Evolutionary conservation across 1,284 basidiomycete species (phyloP).

Genomic region (Fomitiporia mediterranea): DNA sequence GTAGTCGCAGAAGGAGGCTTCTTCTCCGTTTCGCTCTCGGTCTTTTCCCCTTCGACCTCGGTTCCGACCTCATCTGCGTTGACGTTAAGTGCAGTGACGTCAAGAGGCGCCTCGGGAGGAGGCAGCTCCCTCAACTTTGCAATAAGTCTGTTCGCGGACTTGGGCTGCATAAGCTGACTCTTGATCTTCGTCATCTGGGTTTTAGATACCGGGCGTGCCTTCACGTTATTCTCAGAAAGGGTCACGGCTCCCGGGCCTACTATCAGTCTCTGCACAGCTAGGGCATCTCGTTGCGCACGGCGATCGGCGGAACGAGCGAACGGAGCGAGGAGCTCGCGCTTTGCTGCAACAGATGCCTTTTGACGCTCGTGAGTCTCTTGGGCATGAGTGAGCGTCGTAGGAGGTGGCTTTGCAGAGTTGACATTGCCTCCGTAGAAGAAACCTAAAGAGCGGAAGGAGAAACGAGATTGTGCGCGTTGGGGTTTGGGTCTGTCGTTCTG

Average conservation of each 20-base stretch:
- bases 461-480: conserved; percentile 16
- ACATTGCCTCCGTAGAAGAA: conserved; percentile 34
- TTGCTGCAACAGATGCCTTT: conserved; percentile 32
- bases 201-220: conserved; percentile 38
- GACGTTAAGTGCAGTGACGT: conserved; percentile 24
- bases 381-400: conserved; percentile 32
- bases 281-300: conserved; percentile 58
- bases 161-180: conserved; percentile 58
- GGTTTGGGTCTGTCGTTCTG: not conserved
- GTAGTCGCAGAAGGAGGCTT: no score
- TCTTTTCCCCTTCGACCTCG: no score
- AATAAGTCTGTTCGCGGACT: conserved; percentile 66
- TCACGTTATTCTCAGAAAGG: conserved; percentile 31
- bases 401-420: no score
- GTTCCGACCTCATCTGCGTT: no score
- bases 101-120: conserved; percentile 31
- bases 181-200: conserved; percentile 64
- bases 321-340: conserved; percentile 30
- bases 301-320: conserved; percentile 42
- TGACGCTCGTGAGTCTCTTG: conserved; percentile 39
- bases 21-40: not conserved
- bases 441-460: conserved; percentile 37
- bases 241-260: conserved; percentile 44
- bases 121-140: conserved; percentile 56
- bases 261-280: conserved; percentile 61